These are phyloP conservation scores for Saturnispora galanensis DNA, from an alignment of 805 yeast genomes.

Conservation along the genomic window DNA sequence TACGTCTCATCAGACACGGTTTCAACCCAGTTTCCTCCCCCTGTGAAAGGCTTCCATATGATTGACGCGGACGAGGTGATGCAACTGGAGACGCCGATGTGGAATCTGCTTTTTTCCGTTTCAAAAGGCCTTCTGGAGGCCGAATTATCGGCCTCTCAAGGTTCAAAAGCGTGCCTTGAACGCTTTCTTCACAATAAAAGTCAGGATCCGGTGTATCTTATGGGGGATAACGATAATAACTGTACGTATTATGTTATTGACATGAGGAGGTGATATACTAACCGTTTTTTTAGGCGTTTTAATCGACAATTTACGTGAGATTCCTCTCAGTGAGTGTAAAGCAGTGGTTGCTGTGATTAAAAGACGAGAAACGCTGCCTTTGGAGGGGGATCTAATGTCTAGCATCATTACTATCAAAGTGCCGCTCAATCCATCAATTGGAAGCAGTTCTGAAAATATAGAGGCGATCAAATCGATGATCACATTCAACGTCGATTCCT, in stretches of 20 bases:
- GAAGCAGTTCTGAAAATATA: constrained; percentile 12
- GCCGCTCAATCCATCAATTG: neutral
- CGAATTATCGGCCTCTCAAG: neutral
- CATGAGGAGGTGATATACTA: neutral
- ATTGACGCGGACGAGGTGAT: neutral
- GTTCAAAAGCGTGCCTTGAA: neutral
- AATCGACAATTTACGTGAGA: neutral
- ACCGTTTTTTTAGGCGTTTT: neutral
- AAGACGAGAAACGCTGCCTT: neutral
- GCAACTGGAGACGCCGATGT: neutral
- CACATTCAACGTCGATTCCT: constrained; percentile 56
- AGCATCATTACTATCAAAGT: neutral
- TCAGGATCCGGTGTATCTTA: neutral
- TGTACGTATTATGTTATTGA: neutral
- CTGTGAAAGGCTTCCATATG: too few species aligned
- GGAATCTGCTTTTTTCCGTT: neutral
- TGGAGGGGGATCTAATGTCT: neutral
- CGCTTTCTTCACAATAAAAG: neutral
- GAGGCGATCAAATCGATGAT: constrained; percentile 52
- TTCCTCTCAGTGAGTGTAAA: neutral
- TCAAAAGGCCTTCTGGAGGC: neutral
- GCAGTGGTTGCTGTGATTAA: constrained; percentile 2
- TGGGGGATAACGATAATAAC: neutral
- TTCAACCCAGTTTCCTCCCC: too few species aligned
- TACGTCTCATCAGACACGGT: too few species aligned